A percentile compares a stretch with the other conserved stretches of the same genome.
Evolutionary conservation across 1,284 basidiomycete species (phyloP).

Genomic region (Irpex sp.): DNA sequence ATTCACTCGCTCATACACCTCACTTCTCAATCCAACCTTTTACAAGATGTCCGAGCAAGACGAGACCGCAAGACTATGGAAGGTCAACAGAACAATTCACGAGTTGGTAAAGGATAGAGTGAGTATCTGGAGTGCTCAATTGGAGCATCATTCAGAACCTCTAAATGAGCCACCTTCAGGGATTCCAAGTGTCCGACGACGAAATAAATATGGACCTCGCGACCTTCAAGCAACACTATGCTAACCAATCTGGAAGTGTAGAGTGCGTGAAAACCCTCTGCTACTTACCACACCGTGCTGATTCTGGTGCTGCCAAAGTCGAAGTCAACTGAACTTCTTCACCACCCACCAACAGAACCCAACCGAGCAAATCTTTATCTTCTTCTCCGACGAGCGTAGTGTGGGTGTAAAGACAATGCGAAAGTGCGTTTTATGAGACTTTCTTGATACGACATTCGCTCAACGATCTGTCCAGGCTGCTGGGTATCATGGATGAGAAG

Average conservation of each 20-base stretch:
- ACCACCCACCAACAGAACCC: constrained; percentile 70
- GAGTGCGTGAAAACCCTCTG: constrained; percentile 45
- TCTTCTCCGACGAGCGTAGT: constrained; percentile 90
- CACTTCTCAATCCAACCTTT: constrained; percentile 20
- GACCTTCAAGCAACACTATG: constrained; percentile 69
- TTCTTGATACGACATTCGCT: neutral
- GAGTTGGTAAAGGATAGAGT: constrained; percentile 94
- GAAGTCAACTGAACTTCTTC: constrained; percentile 85
- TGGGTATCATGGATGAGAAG: constrained; percentile 86
- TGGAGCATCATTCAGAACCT: constrained; percentile 4
- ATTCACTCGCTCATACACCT: constrained; percentile 1
- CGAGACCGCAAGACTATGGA: constrained; percentile 86
- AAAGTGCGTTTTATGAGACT: constrained; percentile 60
- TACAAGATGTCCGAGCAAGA: constrained; percentile 60
- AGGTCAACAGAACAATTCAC: constrained; percentile 95
- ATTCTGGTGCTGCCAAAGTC: constrained; percentile 43
- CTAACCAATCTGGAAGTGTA: constrained; percentile 56
- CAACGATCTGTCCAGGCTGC: constrained; percentile 53
- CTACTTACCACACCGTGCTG: neutral
- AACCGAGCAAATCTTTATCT: constrained; percentile 87
- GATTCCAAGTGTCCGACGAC: constrained; percentile 87
- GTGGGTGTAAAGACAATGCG: constrained; percentile 96
- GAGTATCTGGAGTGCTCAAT: constrained; percentile 20
- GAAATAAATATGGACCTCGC: constrained; percentile 85
- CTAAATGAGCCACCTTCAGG: constrained; percentile 39